Base-by-base conservation (phyloP, 768 basidiomycete species). In the Hericium coralloides region DNA sequence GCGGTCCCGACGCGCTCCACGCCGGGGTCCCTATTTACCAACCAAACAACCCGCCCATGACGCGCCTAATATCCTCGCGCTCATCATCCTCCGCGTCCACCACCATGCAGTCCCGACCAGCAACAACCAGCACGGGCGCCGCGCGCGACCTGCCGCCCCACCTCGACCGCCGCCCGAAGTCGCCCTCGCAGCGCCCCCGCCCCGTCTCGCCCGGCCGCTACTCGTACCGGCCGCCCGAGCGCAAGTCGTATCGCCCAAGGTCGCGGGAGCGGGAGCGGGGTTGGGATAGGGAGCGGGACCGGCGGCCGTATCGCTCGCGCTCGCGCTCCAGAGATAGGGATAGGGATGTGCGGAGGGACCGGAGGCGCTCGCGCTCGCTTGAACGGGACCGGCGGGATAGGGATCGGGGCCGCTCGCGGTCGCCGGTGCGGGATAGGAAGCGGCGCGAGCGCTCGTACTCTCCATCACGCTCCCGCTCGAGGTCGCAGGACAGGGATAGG, bases 401-500 rank as follows among this genome's bases (percentile, higher is more conserved):
- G n/a, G n/a, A n/a, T n/a, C n/a, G n/a, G 39, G 4, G n/a, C 39
- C 39, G 39, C n/a, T 41, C 39, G 10, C 70, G 70, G 58, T 74
- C 73, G 5, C 69, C 63, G 39, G 68, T 68, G 22, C 60, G 65
- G 58, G 71, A 72, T 49, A 60, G 55, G 26, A 58, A 63, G 31
- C 57, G 59, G 39, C 38, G 59, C 5, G 39, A 2, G 48, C 48
- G n/a, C 12, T 49, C 48, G 12, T 12, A 9, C 5, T 23, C 52
- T 18, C 56, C 55, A 43, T 57, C 59, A 26, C 53, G 60, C 50
- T 61, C 60, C 8, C 51, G 49, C 37, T 78, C 76, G 12, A 70
- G 70, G 58, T 74, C 73, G 5, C 69, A 64, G 45, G 67, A 68
- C 22, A 62, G 65, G 59, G 71, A 72, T n/a, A n/a, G n/a, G n/a